Evolutionary conservation across 1,284 basidiomycete species (phyloP), one percentile per base, ranked within the genome.

Genomic region (Vanrija humicola): DNA sequence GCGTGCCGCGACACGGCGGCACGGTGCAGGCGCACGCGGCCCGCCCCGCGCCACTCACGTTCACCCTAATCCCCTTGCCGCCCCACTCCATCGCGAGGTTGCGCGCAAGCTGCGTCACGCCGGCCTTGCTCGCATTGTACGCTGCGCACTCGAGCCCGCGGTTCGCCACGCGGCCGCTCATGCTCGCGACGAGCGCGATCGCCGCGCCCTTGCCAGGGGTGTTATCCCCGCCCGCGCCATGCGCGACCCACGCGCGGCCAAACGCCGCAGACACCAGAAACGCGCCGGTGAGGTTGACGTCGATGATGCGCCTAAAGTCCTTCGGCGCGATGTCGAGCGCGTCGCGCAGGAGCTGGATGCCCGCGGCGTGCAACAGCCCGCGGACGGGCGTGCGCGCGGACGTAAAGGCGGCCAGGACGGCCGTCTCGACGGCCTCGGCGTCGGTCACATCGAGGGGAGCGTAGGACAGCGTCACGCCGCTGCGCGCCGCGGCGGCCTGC

Each of bases 41-140:
- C 5, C 39, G 10, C 39, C 2, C 39, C 15, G 14, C 21, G 12
- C 6, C n/a, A 44, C 43, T 38, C 47, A 57, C 57, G 54, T 62
- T 64, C 28, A 89, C 86, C 5, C 87, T 80, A 58, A 91, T 90
- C 5, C 80, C 75, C 70, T 84, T 79, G 21, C 74, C 78, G 2
- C 87, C 88, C 46, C 89, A 82, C 70, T 91, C 89, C 70, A 87
- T 89, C 5, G 89, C 89, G 81, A 91, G 84, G 76, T 87, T 90
- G 53, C 89, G 82, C 19, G 79, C 84, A 84, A 90, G 88, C 75
- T 91, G 89, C 44, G 89, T 73, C 7, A 91, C 86, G 3, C 86
- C 89, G 2, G 86, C 84, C 76, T 91, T 91, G 76, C 86, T 88
- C 50, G 84, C 82, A 75, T 50, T 55, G 56, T 55, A 62, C 16